Percentiles rank a stretch among this genome's conserved stretches.
phyloP scores from a whole-genome alignment of 768 basidiomycete genomes.

The Flagelloscypha sp. region DNA sequence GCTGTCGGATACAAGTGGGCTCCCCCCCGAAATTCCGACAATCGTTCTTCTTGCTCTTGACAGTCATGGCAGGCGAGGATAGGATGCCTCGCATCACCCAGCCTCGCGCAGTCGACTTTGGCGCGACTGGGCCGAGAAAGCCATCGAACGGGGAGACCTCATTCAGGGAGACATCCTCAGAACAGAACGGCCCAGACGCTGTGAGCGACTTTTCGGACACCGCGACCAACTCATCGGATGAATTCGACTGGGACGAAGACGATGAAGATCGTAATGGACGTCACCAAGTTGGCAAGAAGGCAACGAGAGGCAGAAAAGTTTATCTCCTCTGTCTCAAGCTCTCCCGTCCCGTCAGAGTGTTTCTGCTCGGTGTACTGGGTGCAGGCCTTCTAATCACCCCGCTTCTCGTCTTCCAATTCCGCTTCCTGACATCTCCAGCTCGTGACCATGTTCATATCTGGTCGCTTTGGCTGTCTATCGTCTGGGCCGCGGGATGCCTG shows the following conservation, averaged over 20 bases:
- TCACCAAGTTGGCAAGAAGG: conserved; percentile 28
- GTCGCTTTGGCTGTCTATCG: conserved; percentile 63
- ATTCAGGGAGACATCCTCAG: no score
- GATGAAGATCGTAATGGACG: conserved; percentile 27
- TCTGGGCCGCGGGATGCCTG: conserved; percentile 52
- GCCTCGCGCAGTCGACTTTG: no score
- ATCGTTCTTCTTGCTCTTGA: no score
- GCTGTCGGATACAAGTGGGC: no score
- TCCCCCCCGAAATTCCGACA: no score
- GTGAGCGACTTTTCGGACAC: no score
- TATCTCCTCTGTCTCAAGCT: conserved; percentile 64
- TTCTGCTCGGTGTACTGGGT: conserved; percentile 53
- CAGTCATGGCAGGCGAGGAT: no score
- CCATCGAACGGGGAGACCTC: no score
- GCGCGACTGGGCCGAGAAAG: no score
- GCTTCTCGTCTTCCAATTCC: conserved; percentile 57
- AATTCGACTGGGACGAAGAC: conserved; percentile 71
- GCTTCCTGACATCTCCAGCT: conserved; percentile 41
- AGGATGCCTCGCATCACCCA: no score
- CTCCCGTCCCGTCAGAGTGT: conserved; percentile 46
- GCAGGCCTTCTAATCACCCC: conserved; percentile 61
- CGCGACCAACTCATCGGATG: conserved; percentile 56
- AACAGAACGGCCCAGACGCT: conserved; percentile 23
- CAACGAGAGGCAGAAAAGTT: conserved; percentile 52
- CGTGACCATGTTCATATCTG: conserved; percentile 51